These are phyloP conservation scores for Ophiostoma himal-ulmi DNA, from an alignment of 2,329 filamentous ascomycete genomes.

Conservation along the genomic window DNA sequence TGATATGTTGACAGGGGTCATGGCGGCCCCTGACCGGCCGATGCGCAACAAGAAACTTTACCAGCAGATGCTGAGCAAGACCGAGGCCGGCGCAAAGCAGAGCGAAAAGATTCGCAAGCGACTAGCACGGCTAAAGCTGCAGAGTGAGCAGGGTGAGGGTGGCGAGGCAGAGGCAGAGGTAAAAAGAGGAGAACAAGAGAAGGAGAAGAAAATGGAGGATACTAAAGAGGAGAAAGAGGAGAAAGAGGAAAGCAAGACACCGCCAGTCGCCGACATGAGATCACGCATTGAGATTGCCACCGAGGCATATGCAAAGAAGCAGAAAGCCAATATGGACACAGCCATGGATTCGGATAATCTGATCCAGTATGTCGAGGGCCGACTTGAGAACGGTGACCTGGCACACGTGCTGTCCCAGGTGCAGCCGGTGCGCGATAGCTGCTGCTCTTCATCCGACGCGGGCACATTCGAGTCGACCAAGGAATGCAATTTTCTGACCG, in stretches of 20 bases:
- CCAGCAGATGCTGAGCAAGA: slow-evolving; percentile 45
- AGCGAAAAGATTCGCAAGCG: slow-evolving; percentile 38
- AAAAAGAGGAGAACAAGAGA: not conserved
- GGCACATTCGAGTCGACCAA: not conserved
- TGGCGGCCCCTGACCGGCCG: slow-evolving; percentile 59
- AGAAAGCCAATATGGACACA: slow-evolving; percentile 37
- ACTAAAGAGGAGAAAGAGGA: not conserved
- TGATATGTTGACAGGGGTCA: slow-evolving; percentile 74
- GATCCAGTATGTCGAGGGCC: slow-evolving; percentile 72
- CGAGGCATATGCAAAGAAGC: slow-evolving; percentile 16
- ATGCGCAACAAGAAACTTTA: slow-evolving; percentile 80
- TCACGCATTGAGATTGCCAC: slow-evolving; percentile 19
- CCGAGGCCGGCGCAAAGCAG: slow-evolving; percentile 37
- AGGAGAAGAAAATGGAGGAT: no score
- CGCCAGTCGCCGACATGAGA: slow-evolving; percentile 22
- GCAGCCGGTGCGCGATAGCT: slow-evolving; percentile 42
- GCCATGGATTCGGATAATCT: slow-evolving; percentile 55
- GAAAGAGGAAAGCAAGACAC: not conserved
- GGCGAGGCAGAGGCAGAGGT: not conserved
- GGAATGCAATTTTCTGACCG: slow-evolving; percentile 62
- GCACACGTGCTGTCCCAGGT: slow-evolving; percentile 60
- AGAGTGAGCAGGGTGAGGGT: not conserved
- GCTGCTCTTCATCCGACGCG: not conserved
- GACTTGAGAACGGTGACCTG: slow-evolving; percentile 67
- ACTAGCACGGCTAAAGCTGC: slow-evolving; percentile 31